Evolutionary conservation across 1,139 yeast species (phyloP).

Genomic region (Saccharomyces hybrid): DNA sequence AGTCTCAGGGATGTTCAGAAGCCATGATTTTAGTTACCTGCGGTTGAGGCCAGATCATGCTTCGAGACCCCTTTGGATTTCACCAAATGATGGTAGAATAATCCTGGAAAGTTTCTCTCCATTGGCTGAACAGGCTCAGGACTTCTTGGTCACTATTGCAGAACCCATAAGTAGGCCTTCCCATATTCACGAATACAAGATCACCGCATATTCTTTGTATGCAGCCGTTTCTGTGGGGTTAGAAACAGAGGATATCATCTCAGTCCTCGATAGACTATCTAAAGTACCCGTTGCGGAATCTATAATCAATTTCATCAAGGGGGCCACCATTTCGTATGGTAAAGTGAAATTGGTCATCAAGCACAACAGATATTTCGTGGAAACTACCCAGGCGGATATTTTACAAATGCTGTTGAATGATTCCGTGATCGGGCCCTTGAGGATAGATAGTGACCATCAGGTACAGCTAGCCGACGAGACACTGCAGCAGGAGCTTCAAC

Average conservation of each 20-base stretch:
- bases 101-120: constrained; percentile 93
- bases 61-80: constrained; percentile 93
- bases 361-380: constrained; percentile 93
- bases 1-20: constrained; percentile 75
- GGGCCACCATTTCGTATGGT: constrained; percentile 92
- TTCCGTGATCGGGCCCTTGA: constrained; percentile 75
- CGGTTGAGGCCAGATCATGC: constrained; percentile 88
- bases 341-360: constrained; percentile 91
- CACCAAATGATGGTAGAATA: constrained; percentile 85
- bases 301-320: constrained; percentile 73
- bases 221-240: constrained; percentile 98
- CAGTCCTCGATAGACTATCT: constrained; percentile 80
- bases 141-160: constrained; percentile 89
- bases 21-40: constrained; percentile 78
- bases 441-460: constrained; percentile 59
- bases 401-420: constrained; percentile 86
- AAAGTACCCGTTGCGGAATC: constrained; percentile 93
- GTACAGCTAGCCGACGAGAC: constrained; percentile 14
- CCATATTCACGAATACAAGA: constrained; percentile 89
- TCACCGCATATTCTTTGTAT: constrained; percentile 86
- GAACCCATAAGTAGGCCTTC: constrained; percentile 97
- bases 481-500: too few relatives aligned
- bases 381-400: constrained; percentile 89
- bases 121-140: constrained; percentile 96
- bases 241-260: constrained; percentile 88